Base-by-base conservation (phyloP, 2,329 filamentous ascomycete genomes). In the Stemphylium vesicarium region DNA sequence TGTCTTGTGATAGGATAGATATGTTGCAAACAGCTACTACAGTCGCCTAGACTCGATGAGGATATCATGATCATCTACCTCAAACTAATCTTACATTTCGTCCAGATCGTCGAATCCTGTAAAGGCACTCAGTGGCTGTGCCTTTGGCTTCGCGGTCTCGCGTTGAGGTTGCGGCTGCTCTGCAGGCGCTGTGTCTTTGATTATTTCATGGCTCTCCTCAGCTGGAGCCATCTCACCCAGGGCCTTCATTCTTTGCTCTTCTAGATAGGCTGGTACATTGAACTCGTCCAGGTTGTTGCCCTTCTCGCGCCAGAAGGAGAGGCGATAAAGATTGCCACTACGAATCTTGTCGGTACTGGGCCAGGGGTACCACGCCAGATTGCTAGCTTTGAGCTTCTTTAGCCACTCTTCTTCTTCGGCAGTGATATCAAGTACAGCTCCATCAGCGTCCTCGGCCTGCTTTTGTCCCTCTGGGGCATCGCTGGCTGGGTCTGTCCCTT, bases 291-390 rank as follows among this genome's bases (percentile, higher is more conserved):
- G 31, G 44, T 68, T 56, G 29, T 62, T 59, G 16, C 57, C 53
- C 31, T 63, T 62, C 26, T 66, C 65, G 22, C 63, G 63, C 48
- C 63, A 67, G 32, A 63, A 62, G 36, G 63, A 60, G 36, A 69
- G 41, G n/a, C 66, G 64, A 53, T 62, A 65, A 37, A 96, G 79
- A 1, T 87, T 86, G 32, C 91, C 90, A 13, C 79, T 78, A 29
- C 85, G 83, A 59, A 95, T 90, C 55, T 86, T 83, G 29, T 88
- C 85, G 59, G 91, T 86, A 24, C 80, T 80, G 0, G 91, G 91
- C 91, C 91, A 96, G 0, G 91, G 91, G 41, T 86, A 82, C 77
- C 92, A 96, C 2, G 60, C 52, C 6, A 66, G 53, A 15, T 65
- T 59, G 51, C 59, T 66, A 42, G 67, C 65, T 11, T 66, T 63